Evolutionary conservation across 2,329 filamentous ascomycete species (phyloP), one percentile per base, ranked within the genome.

Genomic region (Xylaria sp.): DNA sequence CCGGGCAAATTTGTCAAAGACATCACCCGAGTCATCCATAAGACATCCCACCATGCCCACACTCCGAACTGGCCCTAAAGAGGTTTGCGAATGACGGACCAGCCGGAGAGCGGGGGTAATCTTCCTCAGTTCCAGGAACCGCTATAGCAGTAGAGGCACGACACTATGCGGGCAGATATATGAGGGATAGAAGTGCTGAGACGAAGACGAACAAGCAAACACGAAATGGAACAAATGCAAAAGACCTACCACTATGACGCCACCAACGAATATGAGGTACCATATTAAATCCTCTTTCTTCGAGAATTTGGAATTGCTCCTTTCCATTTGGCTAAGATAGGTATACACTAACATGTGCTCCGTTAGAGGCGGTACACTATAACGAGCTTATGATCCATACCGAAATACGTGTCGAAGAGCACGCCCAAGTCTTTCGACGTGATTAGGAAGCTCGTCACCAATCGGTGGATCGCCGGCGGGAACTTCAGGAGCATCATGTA

Each of bases 51-150:
- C 90, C 90, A 89, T 90, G 82, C 89, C 89, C 83, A 85, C 87
- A 89, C 85, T 86, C 84, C 87, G 84, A 81, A 82, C 84, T 86
- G 83, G 77, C 83, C 87, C 86, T 82, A 78, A 45, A 78, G 82
- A 82, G 80, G 81, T 85, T 83, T 89, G 88, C 88, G 89, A 90
- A 91, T 89, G 85, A 88, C 82, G 85, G 85, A 83, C 81, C 82
- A 81, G 79, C 73, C 78, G 74, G 78, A 85, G 84, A 86, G 86
- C 84, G 88, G 86, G 89, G 90, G 89, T 87, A 83, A 87, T 93
- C 90, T 93, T 85, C 90, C 90, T 93, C 90, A 84, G 81, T 89
- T 92, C 83, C 90, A 93, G 90, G 90, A 93, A 93, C 90, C 90
- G 90, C 84, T 86, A 90, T 90, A 92, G 90, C 84, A 88, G 90